Evolutionary conservation across 768 basidiomycete genomes (phyloP).

Genomic region (Lentinus brumalis): DNA sequence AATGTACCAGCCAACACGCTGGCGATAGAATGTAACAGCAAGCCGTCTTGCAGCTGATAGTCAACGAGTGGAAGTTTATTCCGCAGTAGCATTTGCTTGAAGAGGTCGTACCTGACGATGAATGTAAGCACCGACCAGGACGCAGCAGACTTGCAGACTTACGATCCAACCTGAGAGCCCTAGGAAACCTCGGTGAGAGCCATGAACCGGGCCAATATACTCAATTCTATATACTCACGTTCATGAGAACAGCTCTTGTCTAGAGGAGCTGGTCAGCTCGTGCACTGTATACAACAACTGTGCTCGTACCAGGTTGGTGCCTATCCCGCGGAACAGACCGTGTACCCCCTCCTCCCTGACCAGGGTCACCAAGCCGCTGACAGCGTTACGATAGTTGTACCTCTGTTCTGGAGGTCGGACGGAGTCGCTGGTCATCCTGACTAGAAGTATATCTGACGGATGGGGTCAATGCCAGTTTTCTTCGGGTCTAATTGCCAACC

Average conservation of each 20-base stretch:
- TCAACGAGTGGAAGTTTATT: slow-evolving; percentile 55
- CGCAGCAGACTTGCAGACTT: slow-evolving; percentile 34
- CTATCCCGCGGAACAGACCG: slow-evolving; percentile 73
- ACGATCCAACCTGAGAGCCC: slow-evolving; percentile 87
- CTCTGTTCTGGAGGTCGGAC: slow-evolving; percentile 71
- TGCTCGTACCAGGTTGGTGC: slow-evolving; percentile 68
- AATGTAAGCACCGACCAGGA: background rate
- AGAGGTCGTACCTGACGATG: slow-evolving; percentile 67
- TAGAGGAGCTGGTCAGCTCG: slow-evolving; percentile 25
- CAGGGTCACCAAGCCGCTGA: slow-evolving; percentile 68
- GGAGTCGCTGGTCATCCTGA: slow-evolving; percentile 88
- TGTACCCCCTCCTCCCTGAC: slow-evolving; percentile 68
- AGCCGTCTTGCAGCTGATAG: slow-evolving; percentile 64
- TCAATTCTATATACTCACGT: slow-evolving; percentile 47
- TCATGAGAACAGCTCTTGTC: slow-evolving; percentile 73
- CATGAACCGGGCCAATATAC: background rate
- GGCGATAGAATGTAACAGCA: slow-evolving; percentile 66
- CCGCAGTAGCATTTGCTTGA: slow-evolving; percentile 61
- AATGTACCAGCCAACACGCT: slow-evolving; percentile 74
- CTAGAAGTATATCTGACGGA: slow-evolving; percentile 63
- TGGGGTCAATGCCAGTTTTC: background rate
- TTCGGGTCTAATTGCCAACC: slow-evolving; percentile 13
- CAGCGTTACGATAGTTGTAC: slow-evolving; percentile 79
- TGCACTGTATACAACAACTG: background rate
- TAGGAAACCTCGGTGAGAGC: slow-evolving; percentile 31